Evolutionary conservation across 75 land plant genomes (phyloP).

Genomic region (Gnetum montanum): DNA sequence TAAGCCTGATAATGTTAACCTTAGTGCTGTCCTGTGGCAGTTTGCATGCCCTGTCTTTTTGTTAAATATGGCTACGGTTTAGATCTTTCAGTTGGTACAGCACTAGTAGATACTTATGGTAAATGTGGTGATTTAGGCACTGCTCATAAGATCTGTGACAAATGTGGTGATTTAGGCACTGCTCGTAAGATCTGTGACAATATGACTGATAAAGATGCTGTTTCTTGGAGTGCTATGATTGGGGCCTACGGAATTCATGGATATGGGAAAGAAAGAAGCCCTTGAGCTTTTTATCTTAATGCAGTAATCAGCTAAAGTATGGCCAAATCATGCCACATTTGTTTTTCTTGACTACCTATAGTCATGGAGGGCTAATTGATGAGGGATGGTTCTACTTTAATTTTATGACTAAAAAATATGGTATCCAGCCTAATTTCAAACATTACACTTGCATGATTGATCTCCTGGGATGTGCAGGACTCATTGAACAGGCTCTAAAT

Average conservation of each 20-base stretch:
- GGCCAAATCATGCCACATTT: not conserved
- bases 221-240: constrained; percentile 64
- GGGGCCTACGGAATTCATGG: constrained; percentile 42
- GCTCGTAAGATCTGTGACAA: constrained; percentile 37
- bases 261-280: not conserved
- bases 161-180: constrained; percentile 46
- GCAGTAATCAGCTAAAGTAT: not conserved
- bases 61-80: constrained; percentile 20
- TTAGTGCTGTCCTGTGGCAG: constrained; percentile 25
- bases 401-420: constrained; percentile 1
- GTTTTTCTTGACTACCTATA: not conserved
- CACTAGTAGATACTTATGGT: constrained; percentile 59
- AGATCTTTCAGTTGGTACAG: constrained; percentile 34
- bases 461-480: constrained; percentile 27
- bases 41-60: constrained; percentile 29
- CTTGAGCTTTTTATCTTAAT: not conserved
- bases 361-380: constrained; percentile 14
- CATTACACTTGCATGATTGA: constrained; percentile 27
- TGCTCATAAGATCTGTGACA: constrained; percentile 37
- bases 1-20: no score
- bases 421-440: constrained; percentile 9
- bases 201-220: constrained; percentile 25
- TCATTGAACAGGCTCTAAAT: constrained; percentile 32
- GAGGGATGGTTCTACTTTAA: constrained; percentile 5
- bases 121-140: constrained; percentile 49